A percentile compares a stretch with the other conserved stretches of the same genome.
Conservation (phyloP, 345 rosid species). For the Eutrema japonicum region DNA sequence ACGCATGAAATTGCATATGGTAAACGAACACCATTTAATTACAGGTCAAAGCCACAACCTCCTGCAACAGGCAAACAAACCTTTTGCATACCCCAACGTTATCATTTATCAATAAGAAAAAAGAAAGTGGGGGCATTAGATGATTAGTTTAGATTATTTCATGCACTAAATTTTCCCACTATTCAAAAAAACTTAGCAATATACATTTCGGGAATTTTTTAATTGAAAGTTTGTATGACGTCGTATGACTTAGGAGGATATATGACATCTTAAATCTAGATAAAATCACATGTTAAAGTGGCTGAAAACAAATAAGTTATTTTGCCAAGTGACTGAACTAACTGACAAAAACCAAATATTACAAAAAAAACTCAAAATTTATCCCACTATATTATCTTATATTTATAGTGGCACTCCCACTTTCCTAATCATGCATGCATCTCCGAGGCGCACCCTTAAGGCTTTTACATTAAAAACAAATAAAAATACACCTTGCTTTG, state of each 20-base stretch:
- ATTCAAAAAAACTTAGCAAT: constrained; percentile 26
- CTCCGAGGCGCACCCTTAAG: constrained; percentile 38
- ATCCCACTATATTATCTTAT: constrained; percentile 33
- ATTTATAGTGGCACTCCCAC: constrained; percentile 40
- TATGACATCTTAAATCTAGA: constrained; percentile 18
- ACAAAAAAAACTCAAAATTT: constrained; percentile 4
- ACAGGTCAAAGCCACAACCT: too few species aligned
- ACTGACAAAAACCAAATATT: constrained; percentile 28
- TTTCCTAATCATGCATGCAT: constrained; percentile 41
- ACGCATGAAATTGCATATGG: too few species aligned
- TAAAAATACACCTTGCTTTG: constrained; percentile 6
- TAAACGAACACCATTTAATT: too few species aligned
- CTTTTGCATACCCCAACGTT: not conserved
- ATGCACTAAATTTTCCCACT: constrained; percentile 32
- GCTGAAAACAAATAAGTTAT: constrained; percentile 4
- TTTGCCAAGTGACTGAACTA: constrained; percentile 36
- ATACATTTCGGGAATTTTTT: not conserved
- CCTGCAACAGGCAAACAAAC: too few species aligned
- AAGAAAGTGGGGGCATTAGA: constrained; percentile 16
- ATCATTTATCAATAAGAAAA: constrained; percentile 28
- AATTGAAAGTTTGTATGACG: constrained; percentile 9
- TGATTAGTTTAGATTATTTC: constrained; percentile 26
- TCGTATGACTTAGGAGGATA: not conserved
- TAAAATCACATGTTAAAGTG: constrained; percentile 31
- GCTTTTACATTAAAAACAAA: not conserved